Percentiles rank a stretch among this genome's conserved stretches.
Evolutionary conservation across 176 grass and related monocot species (phyloP).

Genomic region (Alopecurus myosuroides): DNA sequence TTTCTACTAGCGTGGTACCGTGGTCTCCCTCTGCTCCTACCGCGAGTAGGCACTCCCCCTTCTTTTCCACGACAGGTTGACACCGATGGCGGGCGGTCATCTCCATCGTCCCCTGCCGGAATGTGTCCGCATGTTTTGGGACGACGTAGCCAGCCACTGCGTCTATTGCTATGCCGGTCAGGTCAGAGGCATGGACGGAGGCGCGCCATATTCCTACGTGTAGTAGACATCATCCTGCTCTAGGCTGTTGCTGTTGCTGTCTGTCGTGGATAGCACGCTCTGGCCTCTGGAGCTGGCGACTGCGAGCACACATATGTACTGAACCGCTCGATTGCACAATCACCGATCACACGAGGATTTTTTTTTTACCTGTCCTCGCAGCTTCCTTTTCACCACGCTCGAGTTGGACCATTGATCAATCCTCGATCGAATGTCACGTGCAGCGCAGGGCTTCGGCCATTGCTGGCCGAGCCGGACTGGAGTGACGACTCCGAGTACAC

Average conservation of each 20-base stretch:
- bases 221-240: not conserved
- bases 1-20: not conserved
- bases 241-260: not conserved
- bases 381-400: not conserved
- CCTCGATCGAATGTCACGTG: not conserved
- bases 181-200: not conserved
- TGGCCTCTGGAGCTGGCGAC: too few species aligned
- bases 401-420: not conserved
- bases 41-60: not conserved
- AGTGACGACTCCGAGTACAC: not conserved
- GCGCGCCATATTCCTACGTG: conserved; percentile 16
- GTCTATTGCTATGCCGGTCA: not conserved
- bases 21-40: conserved; percentile 6
- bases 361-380: not conserved
- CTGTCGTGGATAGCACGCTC: not conserved
- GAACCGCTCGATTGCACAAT: conserved; percentile 9
- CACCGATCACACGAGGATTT: not conserved
- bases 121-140: conserved; percentile 9
- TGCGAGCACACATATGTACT: not conserved
- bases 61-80: conserved; percentile 16
- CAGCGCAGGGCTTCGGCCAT: not conserved
- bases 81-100: conserved; percentile 31
- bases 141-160: not conserved
- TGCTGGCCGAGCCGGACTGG: not conserved
- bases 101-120: conserved; percentile 19